Evolutionary conservation across 1,284 basidiomycete species (phyloP), one percentile per base, ranked within the genome.

Genomic region (Ustilago cynodontis): DNA sequence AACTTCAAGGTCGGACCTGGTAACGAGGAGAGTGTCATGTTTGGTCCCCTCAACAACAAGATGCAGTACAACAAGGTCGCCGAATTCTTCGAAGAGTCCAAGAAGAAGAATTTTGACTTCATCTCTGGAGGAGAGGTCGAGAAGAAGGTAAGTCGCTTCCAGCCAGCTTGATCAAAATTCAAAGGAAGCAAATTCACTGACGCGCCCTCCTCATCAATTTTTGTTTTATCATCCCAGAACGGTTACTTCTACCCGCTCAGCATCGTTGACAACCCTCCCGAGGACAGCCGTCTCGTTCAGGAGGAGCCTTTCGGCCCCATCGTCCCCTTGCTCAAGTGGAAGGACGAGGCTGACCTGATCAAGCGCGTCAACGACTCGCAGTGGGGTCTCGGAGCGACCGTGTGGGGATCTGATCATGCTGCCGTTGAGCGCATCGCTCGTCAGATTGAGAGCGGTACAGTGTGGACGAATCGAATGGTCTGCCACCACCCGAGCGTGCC

Each of bases 241-340:
- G 77, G 77, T 52, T 79, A 63, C 65, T 77, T 79, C 62, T 65
- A 58, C 52, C 66, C 65, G 2, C 60, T 71, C 56, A 73, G 55
- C 39, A 54, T 79, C 4, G 74, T 79, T 49, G 74, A 77, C 64
- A 68, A 77, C 39, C 71, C 74, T 22, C 74, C 77, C 28, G 74
- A 79, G 54, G 59, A 67, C 39, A 69, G 65, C 60, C 51, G 57
- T 52, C 45, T 79, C 2, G 77, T 74, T 5, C 54, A 63, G 37
- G 77, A 79, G 55, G 77, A 79, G 68, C 74, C 74, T 3, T 78
- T 78, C 53, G 77, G 73, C 18, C 77, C 77, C 18, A 78, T 78
- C 43, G 65, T 74, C 9, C 76, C 76, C 6, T 53, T 78, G 52
- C 68, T 78, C 55, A 71, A 76, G 52, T 78, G 73, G 72, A 63